These are phyloP conservation scores for Eucommia ulmoides DNA, from an alignment of 257 asterid genomes.

Conservation along the genomic window DNA sequence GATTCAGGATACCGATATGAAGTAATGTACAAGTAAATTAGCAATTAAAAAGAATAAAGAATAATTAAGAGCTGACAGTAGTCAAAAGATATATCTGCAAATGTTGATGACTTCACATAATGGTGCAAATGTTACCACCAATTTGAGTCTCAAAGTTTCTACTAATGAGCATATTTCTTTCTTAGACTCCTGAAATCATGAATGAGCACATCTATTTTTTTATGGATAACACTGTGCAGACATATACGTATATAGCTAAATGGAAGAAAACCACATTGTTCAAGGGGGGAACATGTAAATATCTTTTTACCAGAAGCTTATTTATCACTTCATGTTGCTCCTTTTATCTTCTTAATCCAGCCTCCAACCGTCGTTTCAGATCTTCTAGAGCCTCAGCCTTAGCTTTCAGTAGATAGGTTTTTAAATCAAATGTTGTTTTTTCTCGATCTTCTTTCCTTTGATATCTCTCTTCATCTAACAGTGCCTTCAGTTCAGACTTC, in stretches of 20 bases:
- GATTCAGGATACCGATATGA: too few species aligned
- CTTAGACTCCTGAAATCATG: constrained; percentile 59
- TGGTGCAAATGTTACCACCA: constrained; percentile 44
- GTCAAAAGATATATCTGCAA: too few species aligned
- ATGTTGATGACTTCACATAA: too few species aligned
- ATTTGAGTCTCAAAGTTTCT: constrained; percentile 81
- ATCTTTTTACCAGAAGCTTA: constrained; percentile 62
- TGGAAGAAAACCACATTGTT: too few species aligned
- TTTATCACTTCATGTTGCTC: constrained; percentile 86
- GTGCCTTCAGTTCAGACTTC: constrained; percentile 67
- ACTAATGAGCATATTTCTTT: constrained; percentile 66
- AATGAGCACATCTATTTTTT: constrained; percentile 4
- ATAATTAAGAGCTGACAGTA: too few species aligned
- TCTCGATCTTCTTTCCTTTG: constrained; percentile 89
- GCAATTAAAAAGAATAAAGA: too few species aligned
- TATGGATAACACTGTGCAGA: not conserved
- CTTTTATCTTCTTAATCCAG: constrained; percentile 63
- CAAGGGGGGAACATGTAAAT: too few species aligned
- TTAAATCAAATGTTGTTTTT: constrained; percentile 60
- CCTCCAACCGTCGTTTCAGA: constrained; percentile 49
- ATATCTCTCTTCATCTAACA: constrained; percentile 86
- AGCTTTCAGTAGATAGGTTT: constrained; percentile 56
- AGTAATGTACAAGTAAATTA: too few species aligned
- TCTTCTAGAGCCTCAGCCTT: constrained; percentile 86
- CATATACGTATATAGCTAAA: not conserved